Evolutionary conservation across 2,329 filamentous ascomycete genomes (phyloP).

Genomic region (Trichothecium sympodiale): DNA sequence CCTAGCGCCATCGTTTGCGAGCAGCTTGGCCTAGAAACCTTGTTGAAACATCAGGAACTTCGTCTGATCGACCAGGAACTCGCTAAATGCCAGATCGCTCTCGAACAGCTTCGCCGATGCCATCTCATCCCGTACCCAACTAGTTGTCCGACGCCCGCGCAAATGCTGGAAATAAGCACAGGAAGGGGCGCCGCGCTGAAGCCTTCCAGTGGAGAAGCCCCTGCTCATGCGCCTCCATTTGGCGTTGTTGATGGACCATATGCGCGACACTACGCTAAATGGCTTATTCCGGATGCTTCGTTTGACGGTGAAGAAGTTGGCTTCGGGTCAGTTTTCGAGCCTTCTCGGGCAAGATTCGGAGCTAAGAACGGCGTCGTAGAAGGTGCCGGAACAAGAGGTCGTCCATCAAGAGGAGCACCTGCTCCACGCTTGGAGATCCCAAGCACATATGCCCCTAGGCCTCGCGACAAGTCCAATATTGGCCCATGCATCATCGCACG

Average conservation of each 20-base stretch:
- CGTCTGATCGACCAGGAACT: conserved; percentile 92
- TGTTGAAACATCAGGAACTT: conserved; percentile 89
- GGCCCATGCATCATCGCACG: conserved; percentile 78
- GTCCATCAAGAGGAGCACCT: conserved; percentile 34
- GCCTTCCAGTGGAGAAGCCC: conserved; percentile 50
- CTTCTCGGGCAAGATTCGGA: conserved; percentile 51
- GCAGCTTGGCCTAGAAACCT: conserved; percentile 82
- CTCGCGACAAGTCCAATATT: conserved; percentile 62
- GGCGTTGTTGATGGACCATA: conserved; percentile 89
- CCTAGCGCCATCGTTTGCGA: conserved; percentile 17
- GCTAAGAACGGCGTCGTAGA: conserved; percentile 56
- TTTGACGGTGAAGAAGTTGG: conserved; percentile 62
- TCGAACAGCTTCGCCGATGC: conserved; percentile 89
- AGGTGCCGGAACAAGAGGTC: conserved; percentile 34
- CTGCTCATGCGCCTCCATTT: conserved; percentile 75
- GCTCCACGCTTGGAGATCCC: conserved; percentile 60
- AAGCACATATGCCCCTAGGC: conserved; percentile 50
- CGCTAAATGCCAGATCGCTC: conserved; percentile 84
- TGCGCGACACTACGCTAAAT: conserved; percentile 86
- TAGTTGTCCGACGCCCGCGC: conserved; percentile 52
- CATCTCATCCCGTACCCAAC: conserved; percentile 84
- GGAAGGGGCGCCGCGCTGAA: conserved; percentile 64
- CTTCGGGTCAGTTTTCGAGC: conserved; percentile 28
- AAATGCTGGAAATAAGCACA: conserved; percentile 59
- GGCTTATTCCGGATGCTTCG: conserved; percentile 78